phyloP scores from a whole-genome alignment of 208 protist genomes.

The Crithidia acanthocephali region DNA sequence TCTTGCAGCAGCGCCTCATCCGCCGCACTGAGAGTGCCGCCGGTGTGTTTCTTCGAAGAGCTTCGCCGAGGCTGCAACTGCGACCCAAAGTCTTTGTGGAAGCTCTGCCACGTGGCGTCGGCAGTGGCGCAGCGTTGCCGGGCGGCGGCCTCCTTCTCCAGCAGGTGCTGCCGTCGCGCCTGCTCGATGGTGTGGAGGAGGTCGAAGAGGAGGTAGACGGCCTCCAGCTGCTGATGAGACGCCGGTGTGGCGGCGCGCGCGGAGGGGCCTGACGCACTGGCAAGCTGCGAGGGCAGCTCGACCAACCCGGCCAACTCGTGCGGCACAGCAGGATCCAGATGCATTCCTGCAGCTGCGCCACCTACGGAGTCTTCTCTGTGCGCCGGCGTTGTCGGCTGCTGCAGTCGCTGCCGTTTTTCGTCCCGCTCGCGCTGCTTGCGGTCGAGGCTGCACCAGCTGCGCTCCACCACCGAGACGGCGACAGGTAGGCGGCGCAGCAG shows the following conservation, averaged over 20 bases:
- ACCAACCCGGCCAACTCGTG: neutral
- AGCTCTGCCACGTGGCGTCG: constrained; percentile 11
- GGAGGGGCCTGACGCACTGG: neutral
- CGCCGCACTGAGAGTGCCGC: neutral
- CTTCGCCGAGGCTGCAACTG: constrained; percentile 5
- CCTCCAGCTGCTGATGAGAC: constrained; percentile 28
- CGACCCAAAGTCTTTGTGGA: constrained; percentile 23
- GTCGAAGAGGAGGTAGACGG: constrained; percentile 29
- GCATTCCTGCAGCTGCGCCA: neutral
- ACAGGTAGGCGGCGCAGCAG: constrained; percentile 74
- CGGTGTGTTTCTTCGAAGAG: neutral
- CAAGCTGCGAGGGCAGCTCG: neutral
- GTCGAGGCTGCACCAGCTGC: constrained; percentile 43
- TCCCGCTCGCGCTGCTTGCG: constrained; percentile 16
- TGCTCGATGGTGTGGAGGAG: constrained; percentile 58
- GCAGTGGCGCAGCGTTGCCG: constrained; percentile 2
- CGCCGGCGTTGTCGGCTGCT: neutral
- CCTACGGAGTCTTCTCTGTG: neutral
- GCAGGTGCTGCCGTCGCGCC: constrained; percentile 45
- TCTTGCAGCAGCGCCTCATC: constrained; percentile 19
- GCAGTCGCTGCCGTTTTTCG: neutral
- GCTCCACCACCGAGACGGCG: constrained; percentile 73
- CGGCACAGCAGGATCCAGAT: no score
- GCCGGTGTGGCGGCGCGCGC: neutral
- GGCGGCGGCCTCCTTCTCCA: constrained; percentile 19